Percentiles rank a stretch among this genome's conserved stretches.
Conservation (phyloP, 768 basidiomycete species). For the Udeniomyces megalosporus region DNA sequence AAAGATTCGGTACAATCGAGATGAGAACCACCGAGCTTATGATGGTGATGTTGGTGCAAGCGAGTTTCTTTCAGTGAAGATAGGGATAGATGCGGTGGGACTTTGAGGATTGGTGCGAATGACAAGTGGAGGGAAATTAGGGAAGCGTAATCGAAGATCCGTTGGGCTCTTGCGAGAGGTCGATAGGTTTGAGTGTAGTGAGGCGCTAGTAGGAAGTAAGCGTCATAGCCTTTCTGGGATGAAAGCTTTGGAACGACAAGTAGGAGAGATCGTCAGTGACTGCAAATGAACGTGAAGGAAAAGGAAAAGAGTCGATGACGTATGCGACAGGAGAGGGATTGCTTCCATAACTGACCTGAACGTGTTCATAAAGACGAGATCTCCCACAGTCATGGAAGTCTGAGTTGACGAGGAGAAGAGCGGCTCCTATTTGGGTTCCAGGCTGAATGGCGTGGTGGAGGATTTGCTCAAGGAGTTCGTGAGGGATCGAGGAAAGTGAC, state of each 20-base stretch:
- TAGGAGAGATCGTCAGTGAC: background rate
- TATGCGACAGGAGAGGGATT: background rate
- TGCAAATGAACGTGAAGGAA: background rate
- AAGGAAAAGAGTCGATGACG: background rate
- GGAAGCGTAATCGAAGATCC: background rate
- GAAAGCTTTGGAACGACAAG: background rate
- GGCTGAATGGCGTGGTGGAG: slow-evolving; percentile 2
- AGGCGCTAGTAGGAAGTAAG: slow-evolving; percentile 5
- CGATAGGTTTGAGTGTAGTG: slow-evolving; percentile 1
- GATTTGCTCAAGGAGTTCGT: slow-evolving; percentile 11
- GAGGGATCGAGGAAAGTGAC: background rate
- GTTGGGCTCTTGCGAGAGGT: background rate
- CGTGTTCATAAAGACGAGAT: background rate
- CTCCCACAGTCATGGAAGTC: slow-evolving; percentile 2
- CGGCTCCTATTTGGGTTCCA: background rate
- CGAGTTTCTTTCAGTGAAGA: too few species aligned
- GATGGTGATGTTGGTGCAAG: too few species aligned
- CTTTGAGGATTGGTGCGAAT: background rate
- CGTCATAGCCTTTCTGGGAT: slow-evolving; percentile 8
- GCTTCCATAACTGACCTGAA: background rate
- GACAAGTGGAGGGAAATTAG: background rate
- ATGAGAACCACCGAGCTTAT: too few species aligned
- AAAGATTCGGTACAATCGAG: too few species aligned
- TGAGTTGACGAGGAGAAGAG: slow-evolving; percentile 5
- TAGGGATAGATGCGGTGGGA: background rate